Base-by-base conservation (phyloP, 768 basidiomycete genomes). In the Lyophyllum semitale region DNA sequence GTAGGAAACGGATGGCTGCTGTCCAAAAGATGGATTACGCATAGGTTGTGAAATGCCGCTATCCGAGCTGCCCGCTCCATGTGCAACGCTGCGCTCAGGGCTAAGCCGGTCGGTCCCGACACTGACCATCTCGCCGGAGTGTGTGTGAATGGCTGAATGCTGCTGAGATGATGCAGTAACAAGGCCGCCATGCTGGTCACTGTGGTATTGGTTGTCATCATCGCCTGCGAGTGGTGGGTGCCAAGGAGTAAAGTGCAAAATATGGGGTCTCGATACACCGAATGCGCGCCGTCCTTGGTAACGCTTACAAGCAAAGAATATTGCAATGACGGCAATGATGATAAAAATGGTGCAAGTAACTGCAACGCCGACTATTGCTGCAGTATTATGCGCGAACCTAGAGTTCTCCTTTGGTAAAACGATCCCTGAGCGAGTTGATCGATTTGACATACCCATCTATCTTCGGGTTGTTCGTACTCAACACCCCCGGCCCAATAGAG, bases 351-450 rank as follows among this genome's bases (percentile, higher is more conserved):
- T 61, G 22, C 60, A 65, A 1, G 71, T 65, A 3, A 78, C 40
- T 5, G 72, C 66, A 27, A 77, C 69, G 2, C 72, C 76, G 17
- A 76, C 67, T 35, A 77, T 73, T 9, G 70, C 77, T 11, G 68
- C 72, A 2, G 73, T 76, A 48, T 75, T 72, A 18, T 63, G 67
- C 1, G 71, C 65, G 50, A 77, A 74, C 25, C 75, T 76, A 35
- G n/a, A 44, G 4, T 12, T n/a, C 38, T 17, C 20, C 29, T 17
- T 45, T 20, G 25, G 26, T 33, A 13, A 26, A 8, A 2, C 17
- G n/a, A 9, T 13, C 26, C 15, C 37, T 15, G 18, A 42, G 9
- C 13, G 30, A 18, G 26, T 26, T 37, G 13, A 20, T 26, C 27
- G 30, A 29, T 23, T 8, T 8, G 12, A 55, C 65, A 50, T 61